Conservation (phyloP, 768 basidiomycete genomes). For the Tremella fuciformis region DNA sequence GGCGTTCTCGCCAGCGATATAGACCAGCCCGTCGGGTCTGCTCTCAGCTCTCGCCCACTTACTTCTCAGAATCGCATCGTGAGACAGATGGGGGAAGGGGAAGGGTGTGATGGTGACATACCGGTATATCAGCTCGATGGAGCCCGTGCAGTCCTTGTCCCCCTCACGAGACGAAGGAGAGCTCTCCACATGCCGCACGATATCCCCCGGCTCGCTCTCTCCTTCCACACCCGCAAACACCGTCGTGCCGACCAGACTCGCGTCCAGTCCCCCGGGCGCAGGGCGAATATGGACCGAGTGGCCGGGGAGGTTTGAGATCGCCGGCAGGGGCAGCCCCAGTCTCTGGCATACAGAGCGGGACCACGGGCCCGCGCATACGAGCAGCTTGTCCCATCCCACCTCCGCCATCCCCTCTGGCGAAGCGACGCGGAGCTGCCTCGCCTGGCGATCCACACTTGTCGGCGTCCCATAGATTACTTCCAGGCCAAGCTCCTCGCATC, state of each 20-base stretch:
- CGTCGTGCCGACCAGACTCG: neutral
- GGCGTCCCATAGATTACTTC: too few relatives aligned
- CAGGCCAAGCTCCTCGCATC: too few relatives aligned
- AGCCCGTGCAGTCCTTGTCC: neutral
- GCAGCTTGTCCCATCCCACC: neutral
- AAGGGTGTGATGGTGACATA: neutral
- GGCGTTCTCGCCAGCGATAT: neutral
- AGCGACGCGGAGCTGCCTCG: too few relatives aligned
- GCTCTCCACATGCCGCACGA: neutral
- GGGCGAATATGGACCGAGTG: neutral
- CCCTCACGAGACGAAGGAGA: neutral
- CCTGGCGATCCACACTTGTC: too few relatives aligned
- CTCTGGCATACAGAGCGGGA: neutral
- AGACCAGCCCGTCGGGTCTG: constrained; percentile 3
- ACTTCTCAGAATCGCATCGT: too few relatives aligned
- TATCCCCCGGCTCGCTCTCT: neutral
- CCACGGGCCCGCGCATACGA: neutral
- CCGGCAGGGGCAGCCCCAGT: neutral
- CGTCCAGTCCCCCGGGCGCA: neutral
- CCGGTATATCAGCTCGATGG: constrained; percentile 1
- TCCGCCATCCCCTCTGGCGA: too few relatives aligned
- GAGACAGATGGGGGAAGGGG: too few relatives aligned
- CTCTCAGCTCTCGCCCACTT: too few relatives aligned
- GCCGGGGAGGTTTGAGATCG: neutral
- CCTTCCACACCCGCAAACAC: neutral